phyloP scores from a whole-genome alignment of 192 early-diverging fungal species.

The Mortierella alpina region DNA sequence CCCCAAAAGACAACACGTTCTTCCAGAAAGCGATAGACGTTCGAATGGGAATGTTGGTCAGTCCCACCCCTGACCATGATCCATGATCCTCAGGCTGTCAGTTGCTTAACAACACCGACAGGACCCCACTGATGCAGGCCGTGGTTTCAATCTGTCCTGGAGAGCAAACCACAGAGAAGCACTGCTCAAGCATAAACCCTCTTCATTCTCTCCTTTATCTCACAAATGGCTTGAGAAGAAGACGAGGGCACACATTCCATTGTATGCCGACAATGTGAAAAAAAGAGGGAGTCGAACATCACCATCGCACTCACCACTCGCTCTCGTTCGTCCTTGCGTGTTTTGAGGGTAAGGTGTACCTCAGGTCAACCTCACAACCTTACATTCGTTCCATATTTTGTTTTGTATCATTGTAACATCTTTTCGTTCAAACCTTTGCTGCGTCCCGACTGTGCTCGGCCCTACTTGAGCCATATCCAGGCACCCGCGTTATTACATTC shows the following conservation, averaged over 20 bases:
- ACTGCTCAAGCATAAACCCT: background rate
- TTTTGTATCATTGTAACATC: background rate
- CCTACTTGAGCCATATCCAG: no score
- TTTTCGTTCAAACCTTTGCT: background rate
- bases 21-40: no score
- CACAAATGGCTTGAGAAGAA: background rate
- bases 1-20: no score
- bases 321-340: background rate
- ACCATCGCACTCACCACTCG: background rate
- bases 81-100: no score
- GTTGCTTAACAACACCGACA: no score
- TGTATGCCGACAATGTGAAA: slow-evolving; percentile 12
- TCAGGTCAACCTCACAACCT: background rate
- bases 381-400: background rate
- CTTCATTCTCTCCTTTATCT: background rate
- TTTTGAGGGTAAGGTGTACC: no score
- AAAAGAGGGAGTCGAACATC: slow-evolving; percentile 6
- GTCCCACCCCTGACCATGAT: no score
- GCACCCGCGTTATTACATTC: no score
- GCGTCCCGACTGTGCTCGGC: background rate
- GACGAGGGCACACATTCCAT: slow-evolving; percentile 25
- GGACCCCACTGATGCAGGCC: no score
- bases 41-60: no score
- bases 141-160: slow-evolving; percentile 34
- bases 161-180: slow-evolving; percentile 8